phyloP scores from a whole-genome alignment of 495 filamentous ascomycete species.

The Pyronema domesticum region DNA sequence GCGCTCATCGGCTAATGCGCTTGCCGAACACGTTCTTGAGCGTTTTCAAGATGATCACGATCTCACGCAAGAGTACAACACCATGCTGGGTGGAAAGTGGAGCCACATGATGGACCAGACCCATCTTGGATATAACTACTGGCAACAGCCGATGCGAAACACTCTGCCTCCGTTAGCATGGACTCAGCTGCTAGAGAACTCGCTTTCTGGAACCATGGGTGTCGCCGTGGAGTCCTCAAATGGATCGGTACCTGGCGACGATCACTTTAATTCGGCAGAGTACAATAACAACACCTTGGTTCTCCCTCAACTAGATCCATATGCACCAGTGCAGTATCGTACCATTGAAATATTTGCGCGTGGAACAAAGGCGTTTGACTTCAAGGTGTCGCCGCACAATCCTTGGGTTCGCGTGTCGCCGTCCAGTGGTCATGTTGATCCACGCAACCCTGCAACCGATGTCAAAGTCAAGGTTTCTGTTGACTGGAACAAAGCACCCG shows the following conservation, averaged over 20 bases:
- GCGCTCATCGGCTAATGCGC: slow-evolving; percentile 45
- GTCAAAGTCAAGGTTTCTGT: slow-evolving; percentile 41
- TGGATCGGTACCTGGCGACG: slow-evolving; percentile 47
- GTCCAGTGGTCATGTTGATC: slow-evolving; percentile 36
- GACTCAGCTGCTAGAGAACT: slow-evolving; percentile 37
- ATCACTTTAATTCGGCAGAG: slow-evolving; percentile 38
- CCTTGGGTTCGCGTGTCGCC: slow-evolving; percentile 42
- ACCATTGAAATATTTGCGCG: slow-evolving; percentile 53
- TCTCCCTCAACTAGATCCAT: slow-evolving; percentile 43
- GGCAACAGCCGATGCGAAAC: slow-evolving; percentile 56
- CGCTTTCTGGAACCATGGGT: slow-evolving; percentile 45
- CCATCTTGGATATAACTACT: slow-evolving; percentile 35
- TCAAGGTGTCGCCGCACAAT: slow-evolving; percentile 33
- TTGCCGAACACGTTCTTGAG: slow-evolving; percentile 40
- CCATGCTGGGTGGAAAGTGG: slow-evolving; percentile 52
- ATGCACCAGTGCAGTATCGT: slow-evolving; percentile 35
- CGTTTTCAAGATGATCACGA: slow-evolving; percentile 43
- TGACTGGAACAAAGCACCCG: slow-evolving; percentile 41
- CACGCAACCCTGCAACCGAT: slow-evolving; percentile 30
- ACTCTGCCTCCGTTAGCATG: slow-evolving; percentile 41
- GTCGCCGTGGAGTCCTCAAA: slow-evolving; percentile 47
- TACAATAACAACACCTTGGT: slow-evolving; percentile 33
- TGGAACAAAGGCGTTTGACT: slow-evolving; percentile 40
- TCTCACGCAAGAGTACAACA: slow-evolving; percentile 45
- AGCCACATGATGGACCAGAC: slow-evolving; percentile 51